Conservation (phyloP, 345 rosid species). For the Citrus medica region DNA sequence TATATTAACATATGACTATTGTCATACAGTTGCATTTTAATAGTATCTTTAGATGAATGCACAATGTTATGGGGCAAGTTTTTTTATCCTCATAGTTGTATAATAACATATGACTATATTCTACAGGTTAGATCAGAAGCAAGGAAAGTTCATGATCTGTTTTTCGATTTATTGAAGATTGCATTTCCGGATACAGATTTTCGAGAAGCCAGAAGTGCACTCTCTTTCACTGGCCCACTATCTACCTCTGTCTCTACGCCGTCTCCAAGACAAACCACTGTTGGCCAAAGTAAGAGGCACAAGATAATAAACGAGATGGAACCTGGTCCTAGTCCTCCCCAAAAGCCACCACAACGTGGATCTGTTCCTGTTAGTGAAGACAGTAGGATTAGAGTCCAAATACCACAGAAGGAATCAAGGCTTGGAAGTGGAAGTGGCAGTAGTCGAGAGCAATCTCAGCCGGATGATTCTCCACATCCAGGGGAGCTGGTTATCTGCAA, state of each 20-base stretch:
- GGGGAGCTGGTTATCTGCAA: constrained; percentile 95
- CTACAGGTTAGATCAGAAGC: constrained; percentile 93
- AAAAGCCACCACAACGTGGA: constrained; percentile 50
- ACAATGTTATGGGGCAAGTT: neutral
- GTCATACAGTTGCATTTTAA: neutral
- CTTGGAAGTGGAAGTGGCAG: constrained; percentile 48
- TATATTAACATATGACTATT: constrained; percentile 13
- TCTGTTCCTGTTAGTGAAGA: constrained; percentile 45
- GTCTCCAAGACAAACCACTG: constrained; percentile 47
- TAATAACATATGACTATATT: constrained; percentile 17
- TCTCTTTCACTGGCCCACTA: constrained; percentile 58
- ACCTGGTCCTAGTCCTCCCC: constrained; percentile 48
- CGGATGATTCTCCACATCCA: constrained; percentile 86
- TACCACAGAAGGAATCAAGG: constrained; percentile 71
- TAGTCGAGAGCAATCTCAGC: constrained; percentile 46
- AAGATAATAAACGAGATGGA: constrained; percentile 56
- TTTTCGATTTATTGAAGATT: constrained; percentile 90
- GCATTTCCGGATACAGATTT: constrained; percentile 90
- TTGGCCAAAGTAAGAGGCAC: constrained; percentile 64
- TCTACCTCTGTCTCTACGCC: constrained; percentile 48
- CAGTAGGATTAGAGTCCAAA: constrained; percentile 62
- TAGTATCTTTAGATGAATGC: neutral
- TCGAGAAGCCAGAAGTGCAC: constrained; percentile 70
- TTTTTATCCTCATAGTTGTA: neutral
- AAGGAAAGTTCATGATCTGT: constrained; percentile 92